Evolutionary conservation across 352 stramenopile genomes (phyloP).

Genomic region (Globisporangium echinulatum): DNA sequence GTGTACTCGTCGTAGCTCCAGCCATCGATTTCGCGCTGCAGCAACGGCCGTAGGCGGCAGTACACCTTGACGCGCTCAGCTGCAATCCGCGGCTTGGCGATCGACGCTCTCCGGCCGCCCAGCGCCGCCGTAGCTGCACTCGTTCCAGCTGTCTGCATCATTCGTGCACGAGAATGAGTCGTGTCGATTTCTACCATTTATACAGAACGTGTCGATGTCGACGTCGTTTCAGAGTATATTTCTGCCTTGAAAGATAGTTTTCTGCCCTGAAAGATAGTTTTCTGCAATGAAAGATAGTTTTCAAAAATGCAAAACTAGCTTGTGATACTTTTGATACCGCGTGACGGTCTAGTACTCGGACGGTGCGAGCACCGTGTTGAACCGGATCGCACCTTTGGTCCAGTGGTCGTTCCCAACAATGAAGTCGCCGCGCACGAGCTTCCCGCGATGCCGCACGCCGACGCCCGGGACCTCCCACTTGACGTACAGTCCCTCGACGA

Average conservation of each 20-base stretch:
- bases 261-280: no score
- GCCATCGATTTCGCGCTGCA: constrained; percentile 52
- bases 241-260: no score
- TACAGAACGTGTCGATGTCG: not conserved
- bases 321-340: no score
- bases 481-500: constrained; percentile 46
- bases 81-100: not conserved
- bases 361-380: constrained; percentile 24
- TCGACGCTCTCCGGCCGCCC: no score
- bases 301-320: no score
- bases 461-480: constrained; percentile 40
- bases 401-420: constrained; percentile 59
- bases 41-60: constrained; percentile 50
- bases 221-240: not conserved
- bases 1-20: constrained; percentile 56
- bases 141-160: not conserved
- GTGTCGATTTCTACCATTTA: no score
- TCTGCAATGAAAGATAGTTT: no score
- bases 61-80: constrained; percentile 64
- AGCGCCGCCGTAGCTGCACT: not conserved
- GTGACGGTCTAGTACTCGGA: no score
- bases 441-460: constrained; percentile 39
- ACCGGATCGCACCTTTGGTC: constrained; percentile 30
- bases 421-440: constrained; percentile 65
- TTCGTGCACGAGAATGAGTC: not conserved